phyloP scores from a whole-genome alignment of 345 rosid genomes.

The Streptanthus diversifolius region DNA sequence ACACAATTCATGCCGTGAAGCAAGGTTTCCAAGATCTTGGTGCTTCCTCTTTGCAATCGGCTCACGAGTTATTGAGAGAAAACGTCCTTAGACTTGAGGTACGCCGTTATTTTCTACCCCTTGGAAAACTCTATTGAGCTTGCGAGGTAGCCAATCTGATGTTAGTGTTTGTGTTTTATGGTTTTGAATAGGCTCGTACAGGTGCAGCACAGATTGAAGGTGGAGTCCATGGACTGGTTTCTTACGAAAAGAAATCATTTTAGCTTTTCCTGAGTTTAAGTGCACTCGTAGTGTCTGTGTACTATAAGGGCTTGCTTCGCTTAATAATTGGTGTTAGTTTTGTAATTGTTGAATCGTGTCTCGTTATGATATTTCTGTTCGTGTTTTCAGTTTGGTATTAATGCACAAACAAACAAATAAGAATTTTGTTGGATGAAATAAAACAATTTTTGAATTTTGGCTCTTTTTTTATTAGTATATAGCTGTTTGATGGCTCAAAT shows the following conservation, averaged over 20 bases:
- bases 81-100: conserved; percentile 79
- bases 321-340: background rate
- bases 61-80: conserved; percentile 64
- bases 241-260: conserved; percentile 62
- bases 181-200: conserved; percentile 55
- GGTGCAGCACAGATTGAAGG: conserved; percentile 97
- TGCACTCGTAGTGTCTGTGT: background rate
- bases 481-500: background rate
- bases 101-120: background rate
- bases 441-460: too few species aligned
- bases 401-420: background rate
- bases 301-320: background rate
- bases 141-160: background rate
- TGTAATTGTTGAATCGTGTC: background rate
- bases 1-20: conserved; percentile 93
- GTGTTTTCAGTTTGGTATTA: background rate
- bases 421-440: too few species aligned
- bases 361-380: background rate
- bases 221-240: conserved; percentile 73
- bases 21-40: conserved; percentile 99
- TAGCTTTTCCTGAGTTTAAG: conserved; percentile 2
- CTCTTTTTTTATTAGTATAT: too few species aligned
- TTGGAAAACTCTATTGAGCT: background rate
- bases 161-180: background rate
- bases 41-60: conserved; percentile 66